Evolutionary conservation across 2,329 filamentous ascomycete genomes (phyloP), one percentile per base, ranked within the genome.

Genomic region (Penicillium sp.): DNA sequence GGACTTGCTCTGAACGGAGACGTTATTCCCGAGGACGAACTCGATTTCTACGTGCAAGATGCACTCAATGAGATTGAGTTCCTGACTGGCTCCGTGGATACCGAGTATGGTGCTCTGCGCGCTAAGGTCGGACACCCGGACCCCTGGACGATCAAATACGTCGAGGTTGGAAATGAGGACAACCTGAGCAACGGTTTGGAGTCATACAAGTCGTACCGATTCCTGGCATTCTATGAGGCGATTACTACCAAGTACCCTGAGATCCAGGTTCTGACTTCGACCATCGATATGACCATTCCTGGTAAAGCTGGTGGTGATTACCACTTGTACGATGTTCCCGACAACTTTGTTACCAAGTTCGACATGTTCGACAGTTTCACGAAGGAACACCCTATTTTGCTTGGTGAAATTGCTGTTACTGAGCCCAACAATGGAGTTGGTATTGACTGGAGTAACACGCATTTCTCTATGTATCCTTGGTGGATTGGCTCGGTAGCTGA

Each of bases 131-230:
- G 86, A 3, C 81, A 87, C 61, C 78, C 83, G 0, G 76, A 84
- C 55, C 85, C 86, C 0, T 88, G 83, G 72, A 74, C 67, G 29
- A 76, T 89, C 45, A 74, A 79, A 10, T 85, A 81, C 61, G 82
- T 88, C 51, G 86, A 88, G 69, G 72, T 88, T 40, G 86, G 86
- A 55, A 88, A 89, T 66, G 86, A 89, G 66, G 86, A 89, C 61
- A 82, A 81, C 75, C 78, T 87, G 4, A 78, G 76, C 26, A 77
- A 77, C 3, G 80, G 78, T 0, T 76, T 80, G 4, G 79, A 76
- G 67, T 69, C 76, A 1, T 76, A 79, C 6, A 81, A 79, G 62
- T 76, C 78, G 46, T 78, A 81, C 54, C 80, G 85, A 4, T 86
- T 87, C 66, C 75, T 78, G 4, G 72, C 78, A 61, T 85, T 88